Evolutionary conservation across 1,284 basidiomycete species (phyloP).

Genomic region (Cutaneotrichosporon cavernicola): DNA sequence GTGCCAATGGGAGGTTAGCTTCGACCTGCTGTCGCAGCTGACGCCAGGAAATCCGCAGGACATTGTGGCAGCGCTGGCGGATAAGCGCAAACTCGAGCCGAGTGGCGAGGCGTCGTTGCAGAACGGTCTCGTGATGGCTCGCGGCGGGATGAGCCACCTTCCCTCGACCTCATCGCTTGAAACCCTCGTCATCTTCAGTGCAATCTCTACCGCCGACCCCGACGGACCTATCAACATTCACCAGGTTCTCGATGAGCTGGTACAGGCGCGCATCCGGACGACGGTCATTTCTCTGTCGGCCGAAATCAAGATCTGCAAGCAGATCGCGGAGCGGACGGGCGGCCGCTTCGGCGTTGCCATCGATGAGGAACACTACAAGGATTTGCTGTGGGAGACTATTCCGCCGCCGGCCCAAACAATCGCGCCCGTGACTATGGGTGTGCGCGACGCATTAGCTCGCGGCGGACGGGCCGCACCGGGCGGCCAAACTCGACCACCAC

Average conservation of each 20-base stretch:
- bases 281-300: constrained; percentile 89
- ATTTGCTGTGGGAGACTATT: constrained; percentile 91
- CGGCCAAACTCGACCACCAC: constrained; percentile 56
- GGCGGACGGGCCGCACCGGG: constrained; percentile 34
- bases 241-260: constrained; percentile 78
- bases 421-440: constrained; percentile 36
- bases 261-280: constrained; percentile 80
- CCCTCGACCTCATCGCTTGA: constrained; percentile 94
- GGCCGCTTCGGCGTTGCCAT: constrained; percentile 92
- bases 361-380: constrained; percentile 95
- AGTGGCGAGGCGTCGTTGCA: constrained; percentile 91
- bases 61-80: constrained; percentile 77
- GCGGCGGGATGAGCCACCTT: constrained; percentile 87
- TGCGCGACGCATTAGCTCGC: constrained; percentile 58
- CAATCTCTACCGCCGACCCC: constrained; percentile 93
- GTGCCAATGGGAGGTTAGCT: constrained; percentile 80
- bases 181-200: constrained; percentile 88
- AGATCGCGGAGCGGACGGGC: constrained; percentile 82
- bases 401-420: constrained; percentile 82
- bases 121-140: constrained; percentile 94
- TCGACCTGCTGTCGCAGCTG: not conserved
- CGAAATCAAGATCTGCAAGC: constrained; percentile 95
- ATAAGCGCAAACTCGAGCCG: constrained; percentile 84
- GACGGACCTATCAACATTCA: constrained; percentile 76
- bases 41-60: constrained; percentile 86